Percentiles rank a stretch among this genome's conserved stretches.
Conservation (phyloP, 768 basidiomycete species). For the Boletellus sp. region DNA sequence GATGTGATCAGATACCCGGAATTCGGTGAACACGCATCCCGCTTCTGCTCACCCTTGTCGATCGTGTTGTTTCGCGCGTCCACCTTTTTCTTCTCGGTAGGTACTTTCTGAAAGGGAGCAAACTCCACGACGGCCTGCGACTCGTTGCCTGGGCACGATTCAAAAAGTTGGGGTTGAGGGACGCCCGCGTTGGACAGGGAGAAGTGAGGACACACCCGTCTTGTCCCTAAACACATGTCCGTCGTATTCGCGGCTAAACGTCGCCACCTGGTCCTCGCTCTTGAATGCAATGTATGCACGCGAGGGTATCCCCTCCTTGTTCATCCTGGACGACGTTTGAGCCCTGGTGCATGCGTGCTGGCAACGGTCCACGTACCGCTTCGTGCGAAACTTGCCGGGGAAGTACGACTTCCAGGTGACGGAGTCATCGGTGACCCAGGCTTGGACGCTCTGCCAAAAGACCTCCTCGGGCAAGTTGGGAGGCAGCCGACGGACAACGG, state of each 20-base stretch:
- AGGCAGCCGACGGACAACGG: conserved; percentile 82
- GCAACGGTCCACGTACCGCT: conserved; percentile 45
- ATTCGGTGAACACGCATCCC: no score
- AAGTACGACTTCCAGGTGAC: conserved; percentile 62
- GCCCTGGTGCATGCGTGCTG: not conserved
- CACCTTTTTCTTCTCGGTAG: conserved; percentile 66
- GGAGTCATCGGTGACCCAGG: conserved; percentile 79
- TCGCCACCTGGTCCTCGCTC: conserved; percentile 62
- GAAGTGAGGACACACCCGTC: conserved; percentile 51
- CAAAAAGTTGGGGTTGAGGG: no score
- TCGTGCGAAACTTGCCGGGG: conserved; percentile 61
- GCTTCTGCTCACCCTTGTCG: conserved; percentile 45
- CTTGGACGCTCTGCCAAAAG: conserved; percentile 88
- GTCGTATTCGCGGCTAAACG: conserved; percentile 82
- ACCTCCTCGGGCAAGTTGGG: conserved; percentile 88
- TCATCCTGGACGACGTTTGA: conserved; percentile 44
- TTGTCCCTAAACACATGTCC: conserved; percentile 92
- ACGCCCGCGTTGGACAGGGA: not conserved
- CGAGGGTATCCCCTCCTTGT: conserved; percentile 82
- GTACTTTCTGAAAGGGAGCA: conserved; percentile 87
- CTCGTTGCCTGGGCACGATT: conserved; percentile 64
- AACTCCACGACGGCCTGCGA: conserved; percentile 90
- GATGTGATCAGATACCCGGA: no score
- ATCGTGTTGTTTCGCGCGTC: conserved; percentile 86
- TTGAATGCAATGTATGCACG: conserved; percentile 93